Conservation (phyloP, 148 eudicot species). For the Vaccinium myrtillus region DNA sequence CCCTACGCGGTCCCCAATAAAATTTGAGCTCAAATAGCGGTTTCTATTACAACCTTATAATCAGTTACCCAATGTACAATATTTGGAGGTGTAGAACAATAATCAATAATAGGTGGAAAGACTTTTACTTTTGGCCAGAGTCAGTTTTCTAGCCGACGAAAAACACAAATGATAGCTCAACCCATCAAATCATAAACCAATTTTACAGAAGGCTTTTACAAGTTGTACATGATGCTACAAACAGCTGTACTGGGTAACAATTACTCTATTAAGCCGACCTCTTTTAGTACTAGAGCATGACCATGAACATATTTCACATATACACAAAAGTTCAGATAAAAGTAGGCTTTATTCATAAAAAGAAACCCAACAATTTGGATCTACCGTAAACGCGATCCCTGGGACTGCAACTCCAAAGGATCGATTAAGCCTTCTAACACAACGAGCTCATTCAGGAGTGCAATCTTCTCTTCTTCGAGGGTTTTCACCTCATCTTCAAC, state of each 20-base stretch:
- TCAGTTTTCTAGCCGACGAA: background rate
- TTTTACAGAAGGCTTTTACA: background rate
- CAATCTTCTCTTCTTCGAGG: conserved; percentile 74
- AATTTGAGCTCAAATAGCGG: background rate
- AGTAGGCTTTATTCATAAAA: background rate
- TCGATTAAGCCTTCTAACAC: conserved; percentile 83
- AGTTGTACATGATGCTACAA: background rate
- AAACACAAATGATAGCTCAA: background rate
- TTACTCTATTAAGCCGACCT: background rate
- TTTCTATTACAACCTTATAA: background rate
- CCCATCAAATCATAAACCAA: background rate
- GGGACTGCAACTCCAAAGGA: conserved; percentile 50
- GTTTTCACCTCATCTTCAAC: conserved; percentile 61
- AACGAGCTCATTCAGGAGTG: conserved; percentile 66
- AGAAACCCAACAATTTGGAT: background rate
- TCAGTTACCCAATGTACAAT: background rate
- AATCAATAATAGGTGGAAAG: background rate
- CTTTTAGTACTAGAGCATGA: background rate
- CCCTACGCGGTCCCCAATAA: too few relatives aligned
- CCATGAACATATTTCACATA: conserved; percentile 10
- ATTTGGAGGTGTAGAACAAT: background rate
- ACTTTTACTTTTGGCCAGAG: background rate
- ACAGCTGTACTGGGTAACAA: background rate
- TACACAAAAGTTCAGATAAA: background rate
- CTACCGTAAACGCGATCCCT: conserved; percentile 14